Percentiles rank a stretch among this genome's conserved stretches.
Evolutionary conservation across 176 grass and related monocot species (phyloP).

Genomic region (Microstegium vimineum): DNA sequence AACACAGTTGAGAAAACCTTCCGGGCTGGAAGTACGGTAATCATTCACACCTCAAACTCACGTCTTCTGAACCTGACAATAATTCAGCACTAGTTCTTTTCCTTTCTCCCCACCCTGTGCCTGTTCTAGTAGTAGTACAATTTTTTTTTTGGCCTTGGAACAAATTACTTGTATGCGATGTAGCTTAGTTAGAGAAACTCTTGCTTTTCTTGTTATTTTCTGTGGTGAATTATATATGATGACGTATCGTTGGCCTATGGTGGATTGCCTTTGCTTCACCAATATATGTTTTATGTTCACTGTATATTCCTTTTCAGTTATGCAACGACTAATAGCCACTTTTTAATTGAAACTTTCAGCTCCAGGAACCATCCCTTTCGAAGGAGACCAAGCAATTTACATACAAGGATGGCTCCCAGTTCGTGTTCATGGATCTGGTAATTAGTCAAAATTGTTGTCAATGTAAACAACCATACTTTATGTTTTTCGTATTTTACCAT

Average conservation of each 20-base stretch:
- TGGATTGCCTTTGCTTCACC: neutral
- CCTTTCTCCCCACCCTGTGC: neutral
- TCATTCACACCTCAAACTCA: conserved; percentile 22
- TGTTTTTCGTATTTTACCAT: neutral
- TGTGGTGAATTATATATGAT: neutral
- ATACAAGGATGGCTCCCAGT: conserved; percentile 86
- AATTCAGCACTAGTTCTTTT: neutral
- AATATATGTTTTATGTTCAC: neutral
- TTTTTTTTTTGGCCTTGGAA: neutral
- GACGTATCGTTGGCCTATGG: neutral
- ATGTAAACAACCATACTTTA: neutral
- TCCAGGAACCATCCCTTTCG: conserved; percentile 72
- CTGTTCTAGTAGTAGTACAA: neutral
- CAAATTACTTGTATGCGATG: neutral
- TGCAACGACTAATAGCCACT: neutral
- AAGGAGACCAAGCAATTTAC: conserved; percentile 97
- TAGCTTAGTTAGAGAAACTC: neutral
- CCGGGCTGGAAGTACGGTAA: conserved; percentile 98
- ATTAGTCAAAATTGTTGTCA: neutral
- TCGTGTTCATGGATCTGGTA: conserved; percentile 98
- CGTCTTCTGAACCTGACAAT: neutral
- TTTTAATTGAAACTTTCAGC: conserved; percentile 34
- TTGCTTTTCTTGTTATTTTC: neutral
- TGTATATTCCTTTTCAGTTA: neutral
- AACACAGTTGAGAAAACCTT: conserved; percentile 99